These are phyloP conservation scores for Hura crepitans DNA, from an alignment of 441 rosid species.

Conservation along the genomic window DNA sequence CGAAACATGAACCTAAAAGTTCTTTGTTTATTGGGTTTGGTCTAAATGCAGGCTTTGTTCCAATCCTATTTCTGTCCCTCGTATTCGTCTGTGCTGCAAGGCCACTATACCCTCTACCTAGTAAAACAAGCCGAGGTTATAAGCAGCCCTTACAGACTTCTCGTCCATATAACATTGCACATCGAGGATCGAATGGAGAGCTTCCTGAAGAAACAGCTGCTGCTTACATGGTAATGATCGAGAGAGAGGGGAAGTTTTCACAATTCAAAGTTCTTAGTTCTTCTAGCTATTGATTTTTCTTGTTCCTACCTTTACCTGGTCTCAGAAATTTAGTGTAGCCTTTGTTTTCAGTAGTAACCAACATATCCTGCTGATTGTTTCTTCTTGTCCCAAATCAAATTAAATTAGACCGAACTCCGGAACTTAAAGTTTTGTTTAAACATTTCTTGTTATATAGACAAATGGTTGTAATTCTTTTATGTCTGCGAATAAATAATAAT, in stretches of 20 bases:
- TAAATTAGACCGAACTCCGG: too few relatives aligned
- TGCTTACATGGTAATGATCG: slow-evolving; percentile 61
- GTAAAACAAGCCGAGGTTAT: slow-evolving; percentile 36
- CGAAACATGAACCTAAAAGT: neutral
- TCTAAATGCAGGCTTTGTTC: slow-evolving; percentile 36
- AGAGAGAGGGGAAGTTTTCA: neutral
- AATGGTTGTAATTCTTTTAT: neutral
- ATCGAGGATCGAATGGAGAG: slow-evolving; percentile 94
- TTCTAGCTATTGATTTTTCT: too few relatives aligned
- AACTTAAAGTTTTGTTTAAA: neutral
- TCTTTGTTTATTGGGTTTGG: neutral
- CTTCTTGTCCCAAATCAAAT: neutral
- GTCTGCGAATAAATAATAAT: neutral
- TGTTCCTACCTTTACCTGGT: neutral
- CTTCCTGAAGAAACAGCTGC: slow-evolving; percentile 92
- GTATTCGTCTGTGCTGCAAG: slow-evolving; percentile 51
- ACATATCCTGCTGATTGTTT: neutral
- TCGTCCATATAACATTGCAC: slow-evolving; percentile 82
- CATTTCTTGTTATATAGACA: neutral
- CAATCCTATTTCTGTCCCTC: slow-evolving; percentile 43
- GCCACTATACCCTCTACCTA: slow-evolving; percentile 78
- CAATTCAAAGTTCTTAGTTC: too few relatives aligned
- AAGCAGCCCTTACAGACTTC: slow-evolving; percentile 72
- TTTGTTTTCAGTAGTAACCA: neutral
- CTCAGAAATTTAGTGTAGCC: neutral